Conservation (phyloP, 352 stramenopile species). For the Globisporangium camurandrum region DNA sequence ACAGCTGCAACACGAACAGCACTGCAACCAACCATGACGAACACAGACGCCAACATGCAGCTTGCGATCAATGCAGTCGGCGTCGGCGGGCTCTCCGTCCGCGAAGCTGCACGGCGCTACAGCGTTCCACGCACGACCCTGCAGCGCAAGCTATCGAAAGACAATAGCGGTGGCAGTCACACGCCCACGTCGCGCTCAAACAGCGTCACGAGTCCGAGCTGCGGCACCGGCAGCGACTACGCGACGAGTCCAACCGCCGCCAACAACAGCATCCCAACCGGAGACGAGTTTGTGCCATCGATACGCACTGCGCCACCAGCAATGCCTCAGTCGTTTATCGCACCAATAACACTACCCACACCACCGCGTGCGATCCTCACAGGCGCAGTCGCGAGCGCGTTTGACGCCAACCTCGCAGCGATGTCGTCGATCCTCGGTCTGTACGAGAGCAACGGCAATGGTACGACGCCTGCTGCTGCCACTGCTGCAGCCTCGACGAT, state of each 20-base stretch:
- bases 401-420: constrained; percentile 11
- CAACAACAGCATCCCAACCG: neutral
- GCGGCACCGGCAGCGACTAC: constrained; percentile 2
- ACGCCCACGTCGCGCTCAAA: constrained; percentile 4
- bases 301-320: neutral
- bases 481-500: neutral
- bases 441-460: constrained; percentile 13
- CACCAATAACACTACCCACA: too few species aligned
- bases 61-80: constrained; percentile 55
- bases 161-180: constrained; percentile 12
- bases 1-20: neutral
- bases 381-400: constrained; percentile 2
- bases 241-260: constrained; percentile 13
- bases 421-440: constrained; percentile 10
- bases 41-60: constrained; percentile 37
- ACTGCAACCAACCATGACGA: constrained; percentile 5
- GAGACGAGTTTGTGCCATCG: neutral
- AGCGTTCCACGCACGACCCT: constrained; percentile 65
- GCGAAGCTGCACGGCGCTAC: constrained; percentile 64
- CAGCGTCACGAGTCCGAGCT: constrained; percentile 8
- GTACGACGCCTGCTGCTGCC: constrained; percentile 1
- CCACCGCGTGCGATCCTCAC: neutral
- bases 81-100: constrained; percentile 52
- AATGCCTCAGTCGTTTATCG: neutral
- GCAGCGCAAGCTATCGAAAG: constrained; percentile 48